Conservation (phyloP, 257 asterid species). For the Ocimum tenuiflorum region DNA sequence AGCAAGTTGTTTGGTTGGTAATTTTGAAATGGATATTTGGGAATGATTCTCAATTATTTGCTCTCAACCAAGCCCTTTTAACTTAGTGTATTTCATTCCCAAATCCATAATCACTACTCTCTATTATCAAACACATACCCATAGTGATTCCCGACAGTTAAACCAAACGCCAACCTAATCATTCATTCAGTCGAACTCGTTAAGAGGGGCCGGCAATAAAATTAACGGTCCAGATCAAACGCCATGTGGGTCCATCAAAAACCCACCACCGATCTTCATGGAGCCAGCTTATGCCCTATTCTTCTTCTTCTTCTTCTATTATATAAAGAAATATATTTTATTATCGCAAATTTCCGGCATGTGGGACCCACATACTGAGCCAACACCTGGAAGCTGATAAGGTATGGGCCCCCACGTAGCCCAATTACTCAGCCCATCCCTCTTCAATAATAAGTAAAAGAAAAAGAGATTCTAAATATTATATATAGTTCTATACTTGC, state of each 20-base stretch:
- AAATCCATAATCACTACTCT: no score
- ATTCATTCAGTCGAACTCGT: conserved; percentile 40
- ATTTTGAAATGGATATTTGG: no score
- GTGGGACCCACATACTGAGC: conserved; percentile 73
- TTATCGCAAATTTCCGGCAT: conserved; percentile 38
- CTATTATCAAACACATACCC: no score
- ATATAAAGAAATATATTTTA: background rate
- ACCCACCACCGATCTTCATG: conserved; percentile 72
- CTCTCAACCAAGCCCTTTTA: no score
- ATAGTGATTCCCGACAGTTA: no score
- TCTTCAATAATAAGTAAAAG: no score
- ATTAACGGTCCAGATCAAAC: conserved; percentile 39
- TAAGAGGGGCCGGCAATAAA: conserved; percentile 41
- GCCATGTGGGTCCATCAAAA: conserved; percentile 29
- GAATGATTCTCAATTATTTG: no score
- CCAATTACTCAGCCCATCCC: conserved; percentile 53
- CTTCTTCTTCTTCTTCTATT: background rate
- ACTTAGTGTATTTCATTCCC: no score
- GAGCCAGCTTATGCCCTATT: conserved; percentile 76
- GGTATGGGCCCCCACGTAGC: conserved; percentile 64
- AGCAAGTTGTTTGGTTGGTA: no score
- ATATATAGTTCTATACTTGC: no score
- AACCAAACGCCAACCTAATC: no score
- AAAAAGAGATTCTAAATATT: no score
- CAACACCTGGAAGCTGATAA: conserved; percentile 72